These are phyloP conservation scores for Solanum chaucha DNA, from an alignment of 257 asterid species.

Conservation along the genomic window DNA sequence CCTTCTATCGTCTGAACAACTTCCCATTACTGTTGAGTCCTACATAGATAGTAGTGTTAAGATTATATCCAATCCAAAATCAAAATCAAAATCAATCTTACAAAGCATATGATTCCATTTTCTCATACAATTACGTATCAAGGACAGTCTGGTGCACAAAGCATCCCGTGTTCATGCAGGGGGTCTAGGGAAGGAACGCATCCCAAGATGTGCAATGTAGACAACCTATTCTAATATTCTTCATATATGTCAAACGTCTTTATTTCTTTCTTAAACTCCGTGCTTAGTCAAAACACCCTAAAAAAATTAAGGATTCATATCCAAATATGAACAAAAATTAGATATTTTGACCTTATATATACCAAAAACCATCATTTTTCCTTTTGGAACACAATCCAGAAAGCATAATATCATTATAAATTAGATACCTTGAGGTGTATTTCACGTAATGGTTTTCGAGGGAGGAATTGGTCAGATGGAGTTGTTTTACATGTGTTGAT, in stretches of 20 bases:
- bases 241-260: neutral
- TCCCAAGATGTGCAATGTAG: neutral
- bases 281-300: neutral
- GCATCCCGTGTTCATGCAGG: neutral
- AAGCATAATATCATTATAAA: neutral
- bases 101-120: neutral
- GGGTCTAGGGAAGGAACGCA: neutral
- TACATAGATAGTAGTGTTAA: neutral
- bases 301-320: neutral
- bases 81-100: neutral
- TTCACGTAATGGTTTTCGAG: constrained; percentile 6
- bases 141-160: neutral
- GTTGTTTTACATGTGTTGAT: neutral
- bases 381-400: neutral
- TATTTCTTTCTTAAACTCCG: neutral
- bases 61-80: neutral
- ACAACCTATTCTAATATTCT: neutral
- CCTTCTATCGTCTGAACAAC: constrained; percentile 15
- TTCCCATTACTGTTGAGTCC: constrained; percentile 18
- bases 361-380: neutral
- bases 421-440: constrained; percentile 9
- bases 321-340: neutral
- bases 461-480: neutral
- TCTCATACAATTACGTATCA: neutral
- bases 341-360: neutral